Percentiles rank a stretch among this genome's conserved stretches.
These are phyloP conservation scores for Penicillium fuscoglaucum DNA, from an alignment of 2,329 filamentous ascomycete species.

Conservation along the genomic window DNA sequence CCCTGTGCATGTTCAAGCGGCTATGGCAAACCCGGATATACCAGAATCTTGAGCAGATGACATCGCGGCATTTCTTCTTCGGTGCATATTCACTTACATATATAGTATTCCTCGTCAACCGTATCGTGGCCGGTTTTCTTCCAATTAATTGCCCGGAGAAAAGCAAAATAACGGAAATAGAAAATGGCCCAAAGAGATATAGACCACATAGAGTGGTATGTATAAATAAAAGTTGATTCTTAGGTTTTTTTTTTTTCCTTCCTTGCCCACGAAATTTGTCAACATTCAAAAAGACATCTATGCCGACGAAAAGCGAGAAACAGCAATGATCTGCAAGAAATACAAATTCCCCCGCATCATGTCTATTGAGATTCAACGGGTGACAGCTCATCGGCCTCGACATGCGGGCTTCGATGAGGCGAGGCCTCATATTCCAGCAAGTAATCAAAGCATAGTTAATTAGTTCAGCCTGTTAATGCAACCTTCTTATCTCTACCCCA, in stretches of 20 bases:
- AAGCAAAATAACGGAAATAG: neutral
- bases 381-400: too few relatives aligned
- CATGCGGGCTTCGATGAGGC: too few relatives aligned
- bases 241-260: too few relatives aligned
- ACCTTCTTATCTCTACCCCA: too few relatives aligned
- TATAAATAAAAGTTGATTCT: neutral
- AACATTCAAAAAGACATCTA: too few relatives aligned
- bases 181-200: neutral
- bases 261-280: neutral
- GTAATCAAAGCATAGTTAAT: too few relatives aligned
- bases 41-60: neutral
- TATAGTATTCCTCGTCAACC: neutral
- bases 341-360: too few relatives aligned
- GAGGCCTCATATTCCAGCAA: too few relatives aligned
- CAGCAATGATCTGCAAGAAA: too few relatives aligned
- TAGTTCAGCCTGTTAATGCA: too few relatives aligned
- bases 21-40: constrained; percentile 5
- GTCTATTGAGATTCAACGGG: too few relatives aligned
- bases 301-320: too few relatives aligned
- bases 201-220: neutral
- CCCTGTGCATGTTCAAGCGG: constrained; percentile 29
- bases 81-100: neutral
- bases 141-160: neutral
- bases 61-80: neutral
- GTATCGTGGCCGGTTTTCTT: neutral